phyloP scores from a whole-genome alignment of 73 alveolate species.

The Tetrahymena elliotti region DNA sequence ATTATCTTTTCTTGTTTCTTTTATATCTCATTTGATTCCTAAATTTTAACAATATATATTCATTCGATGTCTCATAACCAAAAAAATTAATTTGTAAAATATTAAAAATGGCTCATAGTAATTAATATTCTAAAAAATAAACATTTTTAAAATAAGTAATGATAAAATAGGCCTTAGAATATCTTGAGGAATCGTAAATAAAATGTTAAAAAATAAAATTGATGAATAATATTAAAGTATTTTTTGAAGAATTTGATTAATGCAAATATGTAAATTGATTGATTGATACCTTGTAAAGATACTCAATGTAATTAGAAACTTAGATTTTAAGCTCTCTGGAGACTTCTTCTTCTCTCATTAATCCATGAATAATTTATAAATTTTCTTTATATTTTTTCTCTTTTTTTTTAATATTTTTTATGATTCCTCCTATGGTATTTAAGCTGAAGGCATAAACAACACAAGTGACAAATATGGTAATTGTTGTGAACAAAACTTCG shows the following conservation, averaged over 20 bases:
- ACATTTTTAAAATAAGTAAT: too few relatives aligned
- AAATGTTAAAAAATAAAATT: too few relatives aligned
- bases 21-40: slow-evolving; percentile 51
- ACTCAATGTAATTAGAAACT: slow-evolving; percentile 66
- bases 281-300: slow-evolving; percentile 39
- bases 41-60: too few relatives aligned
- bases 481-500: slow-evolving; percentile 51
- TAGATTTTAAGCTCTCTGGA: slow-evolving; percentile 56
- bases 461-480: slow-evolving; percentile 67
- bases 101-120: too few relatives aligned
- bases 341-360: slow-evolving; percentile 52
- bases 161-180: too few relatives aligned
- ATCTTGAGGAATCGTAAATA: too few relatives aligned
- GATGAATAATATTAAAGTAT: too few relatives aligned
- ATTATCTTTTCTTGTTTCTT: slow-evolving; percentile 52
- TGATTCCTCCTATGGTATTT: slow-evolving; percentile 70
- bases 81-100: too few relatives aligned
- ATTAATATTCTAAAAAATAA: too few relatives aligned
- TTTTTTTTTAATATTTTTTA: slow-evolving; percentile 45
- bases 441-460: slow-evolving; percentile 74
- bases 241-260: not conserved
- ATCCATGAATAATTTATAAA: slow-evolving; percentile 58
- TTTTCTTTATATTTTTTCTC: slow-evolving; percentile 59
- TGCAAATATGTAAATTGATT: not conserved
- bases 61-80: too few relatives aligned